These are phyloP conservation scores for Poa pratensis DNA, from an alignment of 176 grass and related monocot species.

Conservation along the genomic window DNA sequence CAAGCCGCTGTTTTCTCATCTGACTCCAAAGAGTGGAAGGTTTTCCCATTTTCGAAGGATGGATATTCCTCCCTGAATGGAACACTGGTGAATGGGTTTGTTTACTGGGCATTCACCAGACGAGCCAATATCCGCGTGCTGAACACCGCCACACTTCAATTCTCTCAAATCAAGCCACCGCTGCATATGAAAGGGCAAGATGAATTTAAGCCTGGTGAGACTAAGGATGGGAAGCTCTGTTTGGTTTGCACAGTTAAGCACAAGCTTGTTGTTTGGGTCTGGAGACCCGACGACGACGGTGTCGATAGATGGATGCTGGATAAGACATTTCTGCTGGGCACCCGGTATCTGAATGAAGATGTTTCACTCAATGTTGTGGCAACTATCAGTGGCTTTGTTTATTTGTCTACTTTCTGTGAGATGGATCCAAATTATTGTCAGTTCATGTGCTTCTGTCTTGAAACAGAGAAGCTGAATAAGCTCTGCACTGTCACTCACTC, in stretches of 20 bases:
- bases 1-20: background rate
- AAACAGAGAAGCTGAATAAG: background rate
- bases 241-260: background rate
- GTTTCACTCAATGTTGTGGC: background rate
- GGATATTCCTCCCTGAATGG: background rate
- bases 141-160: background rate
- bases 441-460: background rate
- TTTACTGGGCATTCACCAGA: background rate
- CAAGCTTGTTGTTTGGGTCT: background rate
- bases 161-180: background rate
- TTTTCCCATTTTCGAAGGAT: background rate
- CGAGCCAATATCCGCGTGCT: background rate
- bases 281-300: background rate
- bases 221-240: conserved; percentile 3
- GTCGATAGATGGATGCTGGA: background rate
- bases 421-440: background rate
- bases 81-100: background rate
- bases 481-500: background rate
- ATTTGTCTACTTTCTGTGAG: background rate
- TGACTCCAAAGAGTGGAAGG: background rate
- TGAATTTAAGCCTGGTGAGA: conserved; percentile 3
- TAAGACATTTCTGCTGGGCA: background rate
- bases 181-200: background rate
- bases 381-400: background rate
- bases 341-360: background rate